These are phyloP conservation scores for Paecilomyces dactylethromorphus DNA, from an alignment of 2,329 filamentous ascomycete genomes.

Conservation along the genomic window DNA sequence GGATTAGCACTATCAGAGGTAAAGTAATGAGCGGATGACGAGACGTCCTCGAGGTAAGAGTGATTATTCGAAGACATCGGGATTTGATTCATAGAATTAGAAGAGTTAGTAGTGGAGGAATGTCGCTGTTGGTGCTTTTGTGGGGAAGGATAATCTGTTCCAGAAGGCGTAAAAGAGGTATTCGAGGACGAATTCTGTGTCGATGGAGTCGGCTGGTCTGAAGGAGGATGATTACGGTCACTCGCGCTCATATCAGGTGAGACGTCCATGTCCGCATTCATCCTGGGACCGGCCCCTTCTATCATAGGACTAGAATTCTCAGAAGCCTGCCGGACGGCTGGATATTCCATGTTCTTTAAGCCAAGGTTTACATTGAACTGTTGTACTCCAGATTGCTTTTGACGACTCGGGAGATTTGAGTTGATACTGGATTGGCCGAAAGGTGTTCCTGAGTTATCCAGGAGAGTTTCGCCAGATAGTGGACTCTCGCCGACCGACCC, in stretches of 20 bases:
- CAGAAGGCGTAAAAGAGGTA: constrained; percentile 25
- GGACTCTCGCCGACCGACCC: not conserved
- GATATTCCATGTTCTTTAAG: not conserved
- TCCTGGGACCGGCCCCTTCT: constrained; percentile 4
- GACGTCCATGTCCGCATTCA: constrained; percentile 25
- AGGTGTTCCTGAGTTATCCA: constrained; percentile 1
- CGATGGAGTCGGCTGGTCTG: constrained; percentile 29
- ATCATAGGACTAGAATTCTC: constrained; percentile 3
- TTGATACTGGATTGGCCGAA: constrained; percentile 4
- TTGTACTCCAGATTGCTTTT: constrained; percentile 10
- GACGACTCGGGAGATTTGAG: constrained; percentile 17
- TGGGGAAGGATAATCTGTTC: constrained; percentile 20
- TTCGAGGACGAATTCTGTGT: constrained; percentile 33
- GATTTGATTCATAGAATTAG: constrained; percentile 5
- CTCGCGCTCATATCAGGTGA: constrained; percentile 22
- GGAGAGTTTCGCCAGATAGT: not conserved
- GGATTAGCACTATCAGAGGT: constrained; percentile 7
- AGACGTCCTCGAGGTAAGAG: constrained; percentile 10
- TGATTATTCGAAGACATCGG: constrained; percentile 9
- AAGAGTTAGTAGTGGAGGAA: constrained; percentile 1
- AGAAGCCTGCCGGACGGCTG: not conserved
- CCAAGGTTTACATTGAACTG: not conserved
- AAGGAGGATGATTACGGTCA: constrained; percentile 22
- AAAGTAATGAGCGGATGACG: constrained; percentile 11
- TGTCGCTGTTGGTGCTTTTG: constrained; percentile 13